phyloP scores from a whole-genome alignment of 495 filamentous ascomycete species.

The Oleoguttula mirabilis region DNA sequence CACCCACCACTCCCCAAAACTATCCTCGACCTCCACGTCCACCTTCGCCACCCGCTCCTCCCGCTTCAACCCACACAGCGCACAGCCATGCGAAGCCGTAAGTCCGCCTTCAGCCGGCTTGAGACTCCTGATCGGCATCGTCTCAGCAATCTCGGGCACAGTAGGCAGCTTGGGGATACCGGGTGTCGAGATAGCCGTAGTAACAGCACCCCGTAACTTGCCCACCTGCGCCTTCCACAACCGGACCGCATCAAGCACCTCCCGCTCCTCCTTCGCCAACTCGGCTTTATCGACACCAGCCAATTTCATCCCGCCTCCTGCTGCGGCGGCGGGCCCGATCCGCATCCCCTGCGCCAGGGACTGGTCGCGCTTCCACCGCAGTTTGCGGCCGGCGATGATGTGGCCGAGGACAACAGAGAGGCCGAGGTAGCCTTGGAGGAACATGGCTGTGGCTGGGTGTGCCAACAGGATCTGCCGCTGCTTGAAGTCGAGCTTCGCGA shows the following conservation, averaged over 20 bases:
- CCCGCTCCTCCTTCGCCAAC: conserved; percentile 69
- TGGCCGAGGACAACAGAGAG: conserved; percentile 54
- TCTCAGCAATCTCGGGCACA: conserved; percentile 58
- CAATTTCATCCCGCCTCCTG: conserved; percentile 77
- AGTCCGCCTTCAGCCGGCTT: conserved; percentile 47
- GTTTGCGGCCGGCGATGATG: conserved; percentile 72
- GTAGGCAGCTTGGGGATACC: conserved; percentile 16
- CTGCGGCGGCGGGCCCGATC: conserved; percentile 63
- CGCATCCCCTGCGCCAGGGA: conserved; percentile 79
- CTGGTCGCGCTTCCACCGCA: conserved; percentile 81
- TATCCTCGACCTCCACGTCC: conserved; percentile 70
- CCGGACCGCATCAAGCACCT: conserved; percentile 63
- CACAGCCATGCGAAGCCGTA: conserved; percentile 64
- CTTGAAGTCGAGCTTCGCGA: conserved; percentile 37
- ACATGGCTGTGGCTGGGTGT: conserved; percentile 41
- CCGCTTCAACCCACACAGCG: conserved; percentile 75
- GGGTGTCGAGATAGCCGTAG: conserved; percentile 26
- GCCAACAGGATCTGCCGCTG: conserved; percentile 46
- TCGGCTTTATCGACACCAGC: conserved; percentile 69
- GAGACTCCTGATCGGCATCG: conserved; percentile 45
- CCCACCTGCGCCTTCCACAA: conserved; percentile 62
- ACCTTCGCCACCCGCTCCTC: conserved; percentile 68
- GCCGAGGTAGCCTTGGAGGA: conserved; percentile 35
- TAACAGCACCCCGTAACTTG: conserved; percentile 46
- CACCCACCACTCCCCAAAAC: conserved; percentile 92